A percentile compares a stretch with the other conserved stretches of the same genome.
phyloP scores from a whole-genome alignment of 83 land plant genomes.

The Thuja plicata region DNA sequence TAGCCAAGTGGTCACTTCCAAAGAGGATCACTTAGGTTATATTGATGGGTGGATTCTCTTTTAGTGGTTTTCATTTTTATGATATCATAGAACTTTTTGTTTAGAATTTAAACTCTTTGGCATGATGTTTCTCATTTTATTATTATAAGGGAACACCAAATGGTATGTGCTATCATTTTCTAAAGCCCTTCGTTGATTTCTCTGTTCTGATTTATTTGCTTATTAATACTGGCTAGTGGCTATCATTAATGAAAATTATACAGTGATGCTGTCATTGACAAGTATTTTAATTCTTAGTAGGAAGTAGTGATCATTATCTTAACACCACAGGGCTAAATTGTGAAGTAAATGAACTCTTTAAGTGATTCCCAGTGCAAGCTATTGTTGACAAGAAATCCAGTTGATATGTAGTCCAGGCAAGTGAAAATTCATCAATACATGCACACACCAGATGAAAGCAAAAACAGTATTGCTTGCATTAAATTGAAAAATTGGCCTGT shows the following conservation, averaged over 20 bases:
- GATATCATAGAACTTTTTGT: neutral
- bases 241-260: neutral
- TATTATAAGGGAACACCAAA: neutral
- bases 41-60: neutral
- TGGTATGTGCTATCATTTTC: neutral
- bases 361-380: neutral
- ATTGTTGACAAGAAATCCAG: neutral
- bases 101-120: neutral
- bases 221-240: neutral
- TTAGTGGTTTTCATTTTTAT: neutral
- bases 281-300: neutral
- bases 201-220: neutral
- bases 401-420: neutral
- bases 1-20: neutral
- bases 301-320: neutral
- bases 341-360: neutral
- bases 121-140: neutral
- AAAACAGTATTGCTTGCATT: no score
- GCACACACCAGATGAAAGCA: no score
- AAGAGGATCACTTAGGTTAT: neutral
- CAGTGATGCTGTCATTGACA: neutral
- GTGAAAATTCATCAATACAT: no score
- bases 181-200: neutral
- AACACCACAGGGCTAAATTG: neutral
- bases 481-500: no score